Conservation (phyloP, 805 yeast genomes). For the Saccharomyces mikatae region DNA sequence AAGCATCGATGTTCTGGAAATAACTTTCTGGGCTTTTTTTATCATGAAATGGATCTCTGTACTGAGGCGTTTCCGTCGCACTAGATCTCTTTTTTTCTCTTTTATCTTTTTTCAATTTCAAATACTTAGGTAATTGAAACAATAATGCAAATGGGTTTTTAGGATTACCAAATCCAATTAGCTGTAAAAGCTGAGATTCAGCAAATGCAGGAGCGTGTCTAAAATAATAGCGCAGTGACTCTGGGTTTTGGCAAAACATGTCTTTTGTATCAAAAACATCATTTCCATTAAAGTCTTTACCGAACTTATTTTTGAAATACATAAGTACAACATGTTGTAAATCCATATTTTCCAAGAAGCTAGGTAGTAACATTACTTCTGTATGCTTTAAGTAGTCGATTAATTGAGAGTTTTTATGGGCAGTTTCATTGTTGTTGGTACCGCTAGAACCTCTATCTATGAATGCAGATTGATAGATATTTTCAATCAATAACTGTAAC, state of each 20-base stretch:
- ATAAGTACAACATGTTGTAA: slow-evolving; percentile 52
- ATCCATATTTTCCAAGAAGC: slow-evolving; percentile 46
- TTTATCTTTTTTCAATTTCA: slow-evolving; percentile 63
- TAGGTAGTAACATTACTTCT: slow-evolving; percentile 55
- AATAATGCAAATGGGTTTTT: slow-evolving; percentile 68
- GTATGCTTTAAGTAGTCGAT: slow-evolving; percentile 42
- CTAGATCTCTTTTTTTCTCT: slow-evolving; percentile 48
- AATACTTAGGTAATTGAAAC: slow-evolving; percentile 62
- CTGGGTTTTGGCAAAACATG: slow-evolving; percentile 31
- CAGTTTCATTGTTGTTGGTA: background rate
- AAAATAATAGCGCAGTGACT: slow-evolving; percentile 55
- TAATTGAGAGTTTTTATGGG: slow-evolving; percentile 15
- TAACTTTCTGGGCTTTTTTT: slow-evolving; percentile 4
- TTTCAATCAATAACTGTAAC: slow-evolving; percentile 60
- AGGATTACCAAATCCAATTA: slow-evolving; percentile 72
- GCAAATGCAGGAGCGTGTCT: slow-evolving; percentile 72
- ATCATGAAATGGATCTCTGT: background rate
- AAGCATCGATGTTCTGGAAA: slow-evolving; percentile 25
- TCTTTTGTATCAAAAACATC: slow-evolving; percentile 49
- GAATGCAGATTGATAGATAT: slow-evolving; percentile 44
- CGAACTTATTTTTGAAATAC: slow-evolving; percentile 55
- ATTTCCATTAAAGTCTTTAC: slow-evolving; percentile 54
- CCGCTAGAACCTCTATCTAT: slow-evolving; percentile 20
- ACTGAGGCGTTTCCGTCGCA: slow-evolving; percentile 1
- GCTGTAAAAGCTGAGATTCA: slow-evolving; percentile 62